Base-by-base conservation (phyloP, 2,329 filamentous ascomycete species). In the Aspergillus sp. region DNA sequence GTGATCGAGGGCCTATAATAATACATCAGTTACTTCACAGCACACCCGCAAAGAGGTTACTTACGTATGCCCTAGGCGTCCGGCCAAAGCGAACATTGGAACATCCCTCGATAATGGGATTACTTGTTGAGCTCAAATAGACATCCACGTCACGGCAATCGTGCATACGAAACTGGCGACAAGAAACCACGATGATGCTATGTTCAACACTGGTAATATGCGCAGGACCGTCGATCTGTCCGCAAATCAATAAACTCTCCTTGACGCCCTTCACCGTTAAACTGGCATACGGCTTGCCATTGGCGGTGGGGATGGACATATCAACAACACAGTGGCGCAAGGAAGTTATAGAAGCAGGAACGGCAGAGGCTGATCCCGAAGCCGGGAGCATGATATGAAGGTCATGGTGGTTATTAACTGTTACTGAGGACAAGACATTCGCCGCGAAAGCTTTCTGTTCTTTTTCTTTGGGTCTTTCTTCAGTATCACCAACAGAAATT, bases 51-150 rank as follows among this genome's bases (percentile, higher is more conserved):
- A 19, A 19, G 17, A 19, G 17, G 17, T 19, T n/a, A 75, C 83
- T 72, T 71, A 90, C 85, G 71, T 87, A 90, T 50, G 67, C 69
- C 19, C 71, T 67, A 0, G 90, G 90, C 23, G 95, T 72, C 10
- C 84, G 83, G 15, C 88, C 85, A 68, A 98, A 96, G 9, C 84
- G 78, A 63, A 98, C 80, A 12, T 76, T 78, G 20, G 71, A 77
- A 64, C 91, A 97, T 56, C 93, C 85, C 68, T 98, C 93, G 54
- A 98, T 95, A 58, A 98, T 96, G 0, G 93, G 93, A 52, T 90
- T 83, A 59, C 88, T 93, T 1, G 77, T 75, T 62, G 87, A 90
- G 55, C 85, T 80, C 49, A 98, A 74, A 64, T 97, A 97, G 9
- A 98, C 77, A 55, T 88, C 82, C 32, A 94, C 86, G 51, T 90